Evolutionary conservation across 768 basidiomycete species (phyloP).

Genomic region (Tremella mesenterica): DNA sequence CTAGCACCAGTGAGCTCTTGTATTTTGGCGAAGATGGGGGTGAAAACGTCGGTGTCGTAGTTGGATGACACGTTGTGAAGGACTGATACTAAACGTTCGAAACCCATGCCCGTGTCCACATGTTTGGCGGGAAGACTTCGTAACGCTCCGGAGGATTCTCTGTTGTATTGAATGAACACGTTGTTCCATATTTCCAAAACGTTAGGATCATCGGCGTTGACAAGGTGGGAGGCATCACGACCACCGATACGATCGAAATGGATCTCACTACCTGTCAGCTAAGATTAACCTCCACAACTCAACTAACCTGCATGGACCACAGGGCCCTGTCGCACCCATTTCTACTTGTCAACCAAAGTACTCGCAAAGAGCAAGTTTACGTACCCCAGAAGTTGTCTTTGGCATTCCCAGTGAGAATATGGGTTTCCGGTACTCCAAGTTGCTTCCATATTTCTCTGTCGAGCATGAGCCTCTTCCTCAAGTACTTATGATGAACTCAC

Average conservation of each 20-base stretch:
- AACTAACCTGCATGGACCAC: slow-evolving; percentile 74
- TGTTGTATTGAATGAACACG: slow-evolving; percentile 98
- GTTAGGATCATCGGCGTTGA: slow-evolving; percentile 92
- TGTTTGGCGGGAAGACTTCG: slow-evolving; percentile 79
- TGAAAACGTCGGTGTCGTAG: slow-evolving; percentile 95
- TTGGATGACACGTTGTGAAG: slow-evolving; percentile 87
- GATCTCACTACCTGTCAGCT: slow-evolving; percentile 54
- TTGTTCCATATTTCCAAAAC: slow-evolving; percentile 97
- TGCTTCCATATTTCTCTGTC: slow-evolving; percentile 67
- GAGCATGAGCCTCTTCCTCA: not conserved
- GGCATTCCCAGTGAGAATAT: slow-evolving; percentile 84
- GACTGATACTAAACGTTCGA: slow-evolving; percentile 90
- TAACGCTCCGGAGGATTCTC: slow-evolving; percentile 77
- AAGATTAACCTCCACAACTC: not conserved
- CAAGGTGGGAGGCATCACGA: slow-evolving; percentile 83
- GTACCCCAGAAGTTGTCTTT: slow-evolving; percentile 99
- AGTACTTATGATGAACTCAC: slow-evolving; percentile 19
- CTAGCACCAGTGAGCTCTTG: slow-evolving; percentile 81
- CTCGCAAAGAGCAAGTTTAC: slow-evolving; percentile 26
- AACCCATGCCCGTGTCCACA: slow-evolving; percentile 98
- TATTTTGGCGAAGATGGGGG: slow-evolving; percentile 76
- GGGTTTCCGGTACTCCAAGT: slow-evolving; percentile 79
- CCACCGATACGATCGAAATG: slow-evolving; percentile 97
- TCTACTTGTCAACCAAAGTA: slow-evolving; percentile 50
- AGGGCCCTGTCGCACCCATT: slow-evolving; percentile 97